These are phyloP conservation scores for cucumber (Cucumis sativus) DNA, from an alignment of 306 rosid genomes.

Conservation along the genomic window DNA sequence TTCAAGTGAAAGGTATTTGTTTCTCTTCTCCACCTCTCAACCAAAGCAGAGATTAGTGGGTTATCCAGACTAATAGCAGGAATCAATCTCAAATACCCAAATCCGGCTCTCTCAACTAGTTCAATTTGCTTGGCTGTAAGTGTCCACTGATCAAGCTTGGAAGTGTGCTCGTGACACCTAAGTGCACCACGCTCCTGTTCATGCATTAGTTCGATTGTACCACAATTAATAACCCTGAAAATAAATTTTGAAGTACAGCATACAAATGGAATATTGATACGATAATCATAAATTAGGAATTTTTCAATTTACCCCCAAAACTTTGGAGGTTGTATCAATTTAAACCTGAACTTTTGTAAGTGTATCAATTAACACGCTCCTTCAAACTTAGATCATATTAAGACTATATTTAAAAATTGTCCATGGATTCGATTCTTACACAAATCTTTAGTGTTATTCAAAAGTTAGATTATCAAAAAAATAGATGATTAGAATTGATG, in stretches of 20 bases:
- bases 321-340: too few species aligned
- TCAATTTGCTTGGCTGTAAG: constrained; percentile 62
- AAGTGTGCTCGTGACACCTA: constrained; percentile 96
- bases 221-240: not conserved
- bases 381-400: too few species aligned
- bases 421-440: too few species aligned
- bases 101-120: constrained; percentile 82
- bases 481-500: too few species aligned
- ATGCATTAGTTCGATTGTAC: not conserved
- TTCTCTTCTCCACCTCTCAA: constrained; percentile 99
- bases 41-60: constrained; percentile 92
- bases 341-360: too few species aligned
- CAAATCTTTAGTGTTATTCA: too few species aligned
- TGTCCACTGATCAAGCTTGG: constrained; percentile 94
- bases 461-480: too few species aligned
- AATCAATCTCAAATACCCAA: constrained; percentile 73
- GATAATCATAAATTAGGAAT: not conserved
- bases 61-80: constrained; percentile 97
- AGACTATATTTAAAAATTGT: too few species aligned
- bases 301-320: too few species aligned
- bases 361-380: too few species aligned
- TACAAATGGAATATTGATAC: not conserved
- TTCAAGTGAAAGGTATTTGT: constrained; percentile 97
- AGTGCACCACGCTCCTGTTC: constrained; percentile 98
- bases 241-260: not conserved